phyloP scores from a whole-genome alignment of 208 protist species.

The Phytomonas francai region DNA sequence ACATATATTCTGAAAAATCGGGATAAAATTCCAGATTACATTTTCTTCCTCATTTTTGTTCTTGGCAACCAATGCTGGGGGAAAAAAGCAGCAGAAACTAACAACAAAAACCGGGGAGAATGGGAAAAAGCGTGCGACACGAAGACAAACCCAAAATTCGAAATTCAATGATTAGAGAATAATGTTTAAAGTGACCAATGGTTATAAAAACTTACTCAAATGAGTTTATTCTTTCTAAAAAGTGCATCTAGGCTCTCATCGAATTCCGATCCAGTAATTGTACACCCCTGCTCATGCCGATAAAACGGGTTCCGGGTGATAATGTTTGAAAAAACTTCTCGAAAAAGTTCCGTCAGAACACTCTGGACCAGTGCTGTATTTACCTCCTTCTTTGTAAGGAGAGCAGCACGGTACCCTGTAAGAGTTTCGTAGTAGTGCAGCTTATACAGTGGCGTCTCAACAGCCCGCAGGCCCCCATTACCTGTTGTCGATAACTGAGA shows the following conservation, averaged over 20 bases:
- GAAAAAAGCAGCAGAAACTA: too few relatives aligned
- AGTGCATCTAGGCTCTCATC: conserved; percentile 51
- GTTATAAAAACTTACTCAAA: too few relatives aligned
- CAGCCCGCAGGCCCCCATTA: conserved; percentile 44
- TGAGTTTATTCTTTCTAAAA: conserved; percentile 35
- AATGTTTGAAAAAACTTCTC: conserved; percentile 39
- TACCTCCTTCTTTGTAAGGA: conserved; percentile 59
- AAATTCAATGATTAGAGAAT: too few relatives aligned
- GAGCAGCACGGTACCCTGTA: conserved; percentile 74
- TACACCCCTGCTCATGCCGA: conserved; percentile 44
- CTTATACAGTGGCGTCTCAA: conserved; percentile 81
- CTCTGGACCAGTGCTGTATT: conserved; percentile 39
- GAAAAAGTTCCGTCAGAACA: conserved; percentile 51
- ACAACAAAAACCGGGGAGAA: background rate
- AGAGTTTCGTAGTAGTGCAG: conserved; percentile 84
- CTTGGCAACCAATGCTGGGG: too few relatives aligned
- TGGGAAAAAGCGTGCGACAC: background rate
- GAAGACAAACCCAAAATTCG: too few relatives aligned
- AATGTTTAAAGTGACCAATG: too few relatives aligned
- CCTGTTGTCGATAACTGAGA: conserved; percentile 65
- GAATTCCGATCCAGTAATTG: conserved; percentile 54
- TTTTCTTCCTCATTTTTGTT: too few relatives aligned
- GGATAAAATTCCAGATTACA: too few relatives aligned
- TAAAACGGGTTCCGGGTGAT: conserved; percentile 69
- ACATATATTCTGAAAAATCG: too few relatives aligned